These are phyloP conservation scores for Stereocaulon alpinum DNA, from an alignment of 495 filamentous ascomycete species.

Conservation along the genomic window DNA sequence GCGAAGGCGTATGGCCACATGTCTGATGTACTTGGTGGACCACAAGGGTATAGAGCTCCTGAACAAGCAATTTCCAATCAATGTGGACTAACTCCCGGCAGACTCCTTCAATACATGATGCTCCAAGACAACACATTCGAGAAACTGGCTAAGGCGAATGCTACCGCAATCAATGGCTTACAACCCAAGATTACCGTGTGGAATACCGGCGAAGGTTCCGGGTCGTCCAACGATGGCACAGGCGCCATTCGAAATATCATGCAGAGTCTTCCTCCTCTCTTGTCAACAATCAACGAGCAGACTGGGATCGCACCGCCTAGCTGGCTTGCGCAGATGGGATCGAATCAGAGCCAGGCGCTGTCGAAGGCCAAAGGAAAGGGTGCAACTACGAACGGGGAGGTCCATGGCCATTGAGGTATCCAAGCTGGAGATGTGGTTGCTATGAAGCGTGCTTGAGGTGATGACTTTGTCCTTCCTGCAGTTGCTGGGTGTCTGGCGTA, in stretches of 20 bases:
- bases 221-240: slow-evolving; percentile 31
- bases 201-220: slow-evolving; percentile 54
- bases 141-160: slow-evolving; percentile 36
- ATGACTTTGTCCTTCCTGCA: no score
- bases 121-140: slow-evolving; percentile 32
- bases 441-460: no score
- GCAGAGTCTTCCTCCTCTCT: slow-evolving; percentile 67
- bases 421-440: neutral
- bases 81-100: neutral
- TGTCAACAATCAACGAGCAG: slow-evolving; percentile 75
- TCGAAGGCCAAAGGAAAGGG: neutral
- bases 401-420: neutral
- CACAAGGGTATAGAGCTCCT: slow-evolving; percentile 36
- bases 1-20: slow-evolving; percentile 64
- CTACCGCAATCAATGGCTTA: slow-evolving; percentile 59
- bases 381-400: neutral
- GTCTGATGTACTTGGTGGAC: slow-evolving; percentile 61
- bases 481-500: no score
- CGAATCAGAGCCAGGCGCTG: neutral
- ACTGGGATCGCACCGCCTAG: slow-evolving; percentile 65
- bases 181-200: slow-evolving; percentile 82
- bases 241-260: slow-evolving; percentile 51
- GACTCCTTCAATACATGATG: slow-evolving; percentile 62
- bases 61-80: neutral
- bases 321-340: slow-evolving; percentile 48